Conservation (phyloP, 2,329 filamentous ascomycete species). For the Gnomoniopsis smithogilvyi region DNA sequence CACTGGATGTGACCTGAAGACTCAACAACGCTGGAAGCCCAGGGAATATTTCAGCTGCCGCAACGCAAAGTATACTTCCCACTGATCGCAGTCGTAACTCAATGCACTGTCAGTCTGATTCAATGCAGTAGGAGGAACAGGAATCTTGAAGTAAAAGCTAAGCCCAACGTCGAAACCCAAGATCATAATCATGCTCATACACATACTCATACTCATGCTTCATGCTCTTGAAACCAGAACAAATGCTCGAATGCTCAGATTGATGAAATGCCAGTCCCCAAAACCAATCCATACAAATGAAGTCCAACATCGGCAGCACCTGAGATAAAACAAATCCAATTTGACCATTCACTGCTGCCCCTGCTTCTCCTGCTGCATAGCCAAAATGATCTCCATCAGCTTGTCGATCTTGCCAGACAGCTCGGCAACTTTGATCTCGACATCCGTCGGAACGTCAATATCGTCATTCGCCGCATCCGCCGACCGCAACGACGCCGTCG, state of each 20-base stretch:
- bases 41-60: too few species aligned
- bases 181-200: too few species aligned
- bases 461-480: constrained; percentile 18
- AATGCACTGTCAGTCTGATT: too few species aligned
- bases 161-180: too few species aligned
- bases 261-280: background rate
- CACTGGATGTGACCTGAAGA: too few species aligned
- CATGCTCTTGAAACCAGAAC: background rate
- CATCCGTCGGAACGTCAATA: constrained; percentile 31
- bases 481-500: constrained; percentile 22
- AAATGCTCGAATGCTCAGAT: background rate
- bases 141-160: too few species aligned
- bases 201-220: too few species aligned
- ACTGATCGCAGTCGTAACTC: too few species aligned
- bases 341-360: background rate
- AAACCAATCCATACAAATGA: background rate
- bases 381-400: constrained; percentile 16
- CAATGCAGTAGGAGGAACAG: too few species aligned
- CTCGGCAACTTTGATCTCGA: constrained; percentile 22
- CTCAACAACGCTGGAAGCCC: too few species aligned
- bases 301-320: too few species aligned
- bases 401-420: constrained; percentile 17
- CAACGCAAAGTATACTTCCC: too few species aligned
- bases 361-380: constrained; percentile 18
- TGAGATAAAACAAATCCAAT: background rate